These are phyloP conservation scores for Onygena corvina DNA, from an alignment of 2,329 filamentous ascomycete genomes.

Conservation along the genomic window DNA sequence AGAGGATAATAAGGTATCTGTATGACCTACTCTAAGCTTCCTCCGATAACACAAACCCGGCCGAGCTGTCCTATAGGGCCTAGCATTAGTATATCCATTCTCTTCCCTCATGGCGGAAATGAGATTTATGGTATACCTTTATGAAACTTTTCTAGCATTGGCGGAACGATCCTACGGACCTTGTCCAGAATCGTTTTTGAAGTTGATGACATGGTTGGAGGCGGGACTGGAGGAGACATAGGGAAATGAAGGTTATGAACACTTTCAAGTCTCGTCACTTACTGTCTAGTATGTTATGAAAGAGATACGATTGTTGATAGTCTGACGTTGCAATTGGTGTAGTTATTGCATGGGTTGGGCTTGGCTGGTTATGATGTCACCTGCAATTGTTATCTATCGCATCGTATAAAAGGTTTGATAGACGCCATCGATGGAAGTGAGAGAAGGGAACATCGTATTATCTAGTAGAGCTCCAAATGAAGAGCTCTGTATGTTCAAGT, in stretches of 20 bases:
- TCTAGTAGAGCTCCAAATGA: neutral
- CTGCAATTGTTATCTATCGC: neutral
- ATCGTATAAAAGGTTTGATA: neutral
- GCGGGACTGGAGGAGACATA: neutral
- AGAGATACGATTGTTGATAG: neutral
- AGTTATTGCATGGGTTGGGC: neutral
- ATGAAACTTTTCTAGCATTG: constrained; percentile 90
- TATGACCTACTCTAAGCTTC: constrained; percentile 59
- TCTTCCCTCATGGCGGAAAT: neutral
- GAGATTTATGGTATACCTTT: constrained; percentile 52
- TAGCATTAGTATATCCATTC: neutral
- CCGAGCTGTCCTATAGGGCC: constrained; percentile 64
- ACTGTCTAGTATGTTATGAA: too few relatives aligned
- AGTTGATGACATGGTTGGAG: constrained; percentile 46
- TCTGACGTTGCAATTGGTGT: too few relatives aligned
- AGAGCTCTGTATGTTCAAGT: too few relatives aligned
- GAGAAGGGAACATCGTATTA: too few relatives aligned
- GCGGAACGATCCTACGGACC: constrained; percentile 81
- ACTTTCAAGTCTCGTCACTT: too few relatives aligned
- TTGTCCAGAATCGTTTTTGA: constrained; percentile 66
- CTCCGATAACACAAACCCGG: constrained; percentile 83
- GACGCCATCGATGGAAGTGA: too few relatives aligned
- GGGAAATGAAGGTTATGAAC: neutral
- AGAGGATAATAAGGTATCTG: neutral
- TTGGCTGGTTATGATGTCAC: constrained; percentile 1